Base-by-base conservation (phyloP, 225 moss, liverwort and hornwort genomes). In the Anthoceros angustus region DNA sequence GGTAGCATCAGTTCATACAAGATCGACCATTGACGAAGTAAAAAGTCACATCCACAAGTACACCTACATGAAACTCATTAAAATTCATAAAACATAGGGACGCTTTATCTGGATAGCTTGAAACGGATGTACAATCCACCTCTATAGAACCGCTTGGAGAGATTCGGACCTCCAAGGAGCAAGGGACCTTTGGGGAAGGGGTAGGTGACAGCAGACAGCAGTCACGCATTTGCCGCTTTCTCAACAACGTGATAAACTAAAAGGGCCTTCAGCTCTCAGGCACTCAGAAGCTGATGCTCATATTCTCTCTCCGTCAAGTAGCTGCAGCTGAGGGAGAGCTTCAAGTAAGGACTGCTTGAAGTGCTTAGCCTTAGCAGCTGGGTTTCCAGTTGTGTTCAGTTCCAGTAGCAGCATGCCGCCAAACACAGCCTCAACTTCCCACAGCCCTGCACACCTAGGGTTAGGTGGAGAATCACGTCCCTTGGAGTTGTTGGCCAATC, bases 401-500 rank as follows among this genome's bases (percentile, higher is more conserved):
- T 48, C 68, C 62, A 12, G 66, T 81, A 90, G 77, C 8, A 62
- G 11, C 67, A 87, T 70, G 32, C 77, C 77, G 61, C 71, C 74
- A 41, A 95, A 85, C 61, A 88, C 77, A 10, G 73, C 80, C 48
- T 69, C 63, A n/a, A 80, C 69, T 62, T 87, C 82, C 87, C 90
- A 90, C 42, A 16, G 15, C 20, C 20, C 25, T 67, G 69, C 0
- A 73, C 12, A 16, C 39, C 70, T 2, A 42, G 25, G 38, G 39
- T 26, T 20, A 40, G 15, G 38, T 66, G 62, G 12, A 18, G 10
- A 61, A 62, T 21, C 6, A 26, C 25, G 9, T 43, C 21, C 21
- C 26, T 48, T 21, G 64, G 25, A 39, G 40, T 41, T 64, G 75
- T 79, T 73, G 38, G 80, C 80, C 38, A 95, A 77, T 38, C 65